Evolutionary conservation across 257 asterid species (phyloP).

Genomic region (Primulina tabacum): DNA sequence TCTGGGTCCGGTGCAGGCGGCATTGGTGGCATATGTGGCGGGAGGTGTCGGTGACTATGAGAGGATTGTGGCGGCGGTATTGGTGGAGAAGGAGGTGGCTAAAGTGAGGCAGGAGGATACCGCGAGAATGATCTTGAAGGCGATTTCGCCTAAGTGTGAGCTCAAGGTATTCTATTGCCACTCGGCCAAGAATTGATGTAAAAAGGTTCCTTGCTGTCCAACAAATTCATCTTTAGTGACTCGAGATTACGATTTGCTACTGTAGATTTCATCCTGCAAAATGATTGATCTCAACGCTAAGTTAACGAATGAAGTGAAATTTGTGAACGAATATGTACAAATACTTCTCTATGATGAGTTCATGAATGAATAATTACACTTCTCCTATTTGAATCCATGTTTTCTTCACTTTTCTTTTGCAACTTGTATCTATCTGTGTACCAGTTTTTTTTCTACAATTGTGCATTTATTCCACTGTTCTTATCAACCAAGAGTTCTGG

Average conservation of each 20-base stretch:
- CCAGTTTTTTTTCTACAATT: background rate
- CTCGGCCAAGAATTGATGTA: conserved; percentile 28
- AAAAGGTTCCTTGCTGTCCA: conserved; percentile 23
- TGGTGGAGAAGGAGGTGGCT: conserved; percentile 70
- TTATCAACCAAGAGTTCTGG: background rate
- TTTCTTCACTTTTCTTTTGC: background rate
- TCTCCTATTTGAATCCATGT: background rate
- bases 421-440: background rate
- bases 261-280: conserved; percentile 34
- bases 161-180: conserved; percentile 47
- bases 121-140: conserved; percentile 56
- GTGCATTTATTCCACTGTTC: background rate
- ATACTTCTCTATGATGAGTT: background rate
- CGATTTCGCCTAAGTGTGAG: conserved; percentile 60
- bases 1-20: conserved; percentile 81
- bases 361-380: background rate
- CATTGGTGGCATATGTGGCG: conserved; percentile 67
- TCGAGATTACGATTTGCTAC: conserved; percentile 25
- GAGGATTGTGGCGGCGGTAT: conserved; percentile 67
- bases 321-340: conserved; percentile 29
- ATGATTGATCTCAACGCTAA: background rate
- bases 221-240: conserved; percentile 7
- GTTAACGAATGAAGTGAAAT: background rate
- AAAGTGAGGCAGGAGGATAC: conserved; percentile 68
- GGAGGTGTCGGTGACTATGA: conserved; percentile 73